Conservation (phyloP, 495 filamentous ascomycete genomes). For the Neurospora tetraspora region DNA sequence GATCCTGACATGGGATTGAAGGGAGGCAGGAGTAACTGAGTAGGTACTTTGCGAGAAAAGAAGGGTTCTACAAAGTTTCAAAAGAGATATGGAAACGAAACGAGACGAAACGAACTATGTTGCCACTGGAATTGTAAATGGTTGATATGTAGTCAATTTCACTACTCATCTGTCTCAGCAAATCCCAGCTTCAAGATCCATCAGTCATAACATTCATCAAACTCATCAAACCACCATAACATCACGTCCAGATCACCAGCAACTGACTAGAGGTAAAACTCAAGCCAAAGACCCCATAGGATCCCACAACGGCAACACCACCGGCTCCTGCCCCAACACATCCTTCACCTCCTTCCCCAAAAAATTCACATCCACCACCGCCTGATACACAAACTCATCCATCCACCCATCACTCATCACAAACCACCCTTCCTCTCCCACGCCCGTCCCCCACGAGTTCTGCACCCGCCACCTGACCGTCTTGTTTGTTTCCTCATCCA, state of each 20-base stretch:
- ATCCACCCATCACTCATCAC: slow-evolving; percentile 81
- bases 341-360: slow-evolving; percentile 55
- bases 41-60: not conserved
- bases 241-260: not conserved
- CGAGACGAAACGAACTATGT: not conserved
- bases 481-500: slow-evolving; percentile 49
- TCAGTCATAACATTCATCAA: not conserved
- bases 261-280: not conserved
- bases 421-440: slow-evolving; percentile 68
- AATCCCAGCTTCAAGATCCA: not conserved
- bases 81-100: not conserved
- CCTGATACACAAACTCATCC: slow-evolving; percentile 81
- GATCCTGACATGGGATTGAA: not conserved
- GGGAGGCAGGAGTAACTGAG: not conserved
- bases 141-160: not conserved
- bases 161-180: not conserved
- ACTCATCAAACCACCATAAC: not conserved
- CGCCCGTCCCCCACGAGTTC: slow-evolving; percentile 65
- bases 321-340: slow-evolving; percentile 56
- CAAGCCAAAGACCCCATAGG: slow-evolving; percentile 78
- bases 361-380: slow-evolving; percentile 63
- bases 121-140: not conserved
- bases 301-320: slow-evolving; percentile 73
- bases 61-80: not conserved
- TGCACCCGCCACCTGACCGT: slow-evolving; percentile 73